Base-by-base conservation (phyloP, 208 protist species). In the Trichomonas gallinae region DNA sequence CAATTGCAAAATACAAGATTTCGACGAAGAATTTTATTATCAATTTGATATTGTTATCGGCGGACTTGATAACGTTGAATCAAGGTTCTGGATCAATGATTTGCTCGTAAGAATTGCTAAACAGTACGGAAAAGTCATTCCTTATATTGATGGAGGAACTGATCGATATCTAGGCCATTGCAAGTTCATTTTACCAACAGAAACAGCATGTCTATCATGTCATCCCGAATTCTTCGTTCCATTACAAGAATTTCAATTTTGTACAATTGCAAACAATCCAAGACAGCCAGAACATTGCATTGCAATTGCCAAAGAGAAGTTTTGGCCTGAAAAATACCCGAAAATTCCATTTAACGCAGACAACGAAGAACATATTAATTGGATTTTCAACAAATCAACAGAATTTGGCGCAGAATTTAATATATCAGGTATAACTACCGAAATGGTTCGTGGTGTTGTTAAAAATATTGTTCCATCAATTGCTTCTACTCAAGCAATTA, bases 381-480 rank as follows among this genome's bases (percentile, higher is more conserved):
- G 98, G 98, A 96, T 99, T 21, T 97, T 97, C 49, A 96, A 98
- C 40, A 97, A 99, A 34, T 99, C 99, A 0, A 34, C 97, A 38
- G n/a, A 46, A n/a, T 17, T n/a, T 45, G 83, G 40, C 0, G 4
- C 6, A n/a, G 0, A 89, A 31, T 46, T 46, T 31, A 97, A 98
- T 96, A 99, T 99, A 96, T 96, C 83, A 34, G 99, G 98, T n/a
- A 98, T 98, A 38, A 99, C 97, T 63, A 97, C 96, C 96, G 97
- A 97, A 4, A 40, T 96, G 17, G 82, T 91, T n/a, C 96, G 97
- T 96, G 98, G 99, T 89, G 99, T 99, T 0, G 97, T 99, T 15
- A 99, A 99, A 97, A 99, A 99, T 96, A 99, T 99, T 96, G 99
- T 99, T 96, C 99, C 99, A 6, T 99, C 99, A 0, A 99, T 99